These are phyloP conservation scores for Penicillium decumbens DNA, from an alignment of 2,329 filamentous ascomycete species.

Conservation along the genomic window DNA sequence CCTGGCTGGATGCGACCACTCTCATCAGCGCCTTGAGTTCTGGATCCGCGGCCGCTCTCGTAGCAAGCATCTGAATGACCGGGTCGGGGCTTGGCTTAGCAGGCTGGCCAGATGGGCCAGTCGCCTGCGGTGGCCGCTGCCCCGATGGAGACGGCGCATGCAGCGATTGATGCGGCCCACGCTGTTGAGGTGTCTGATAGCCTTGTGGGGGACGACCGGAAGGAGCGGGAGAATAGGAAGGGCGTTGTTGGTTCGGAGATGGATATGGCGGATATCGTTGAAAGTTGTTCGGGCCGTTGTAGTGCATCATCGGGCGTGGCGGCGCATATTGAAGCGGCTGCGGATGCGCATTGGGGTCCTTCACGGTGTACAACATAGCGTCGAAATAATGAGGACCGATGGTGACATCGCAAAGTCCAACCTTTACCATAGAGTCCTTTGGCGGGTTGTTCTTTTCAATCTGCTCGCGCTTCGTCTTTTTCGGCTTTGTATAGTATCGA, in stretches of 20 bases:
- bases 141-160: slow-evolving; percentile 18
- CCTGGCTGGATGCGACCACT: slow-evolving; percentile 48
- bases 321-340: slow-evolving; percentile 35
- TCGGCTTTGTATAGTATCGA: slow-evolving; percentile 56
- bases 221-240: slow-evolving; percentile 26
- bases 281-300: slow-evolving; percentile 39
- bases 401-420: slow-evolving; percentile 56
- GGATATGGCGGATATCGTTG: slow-evolving; percentile 42
- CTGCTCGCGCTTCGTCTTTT: slow-evolving; percentile 51
- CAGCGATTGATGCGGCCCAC: slow-evolving; percentile 17
- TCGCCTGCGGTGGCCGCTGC: slow-evolving; percentile 26
- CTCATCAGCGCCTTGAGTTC: slow-evolving; percentile 50
- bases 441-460: slow-evolving; percentile 46
- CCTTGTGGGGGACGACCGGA: slow-evolving; percentile 26
- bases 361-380: slow-evolving; percentile 53
- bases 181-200: slow-evolving; percentile 24
- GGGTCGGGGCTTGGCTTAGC: slow-evolving; percentile 47
- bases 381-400: slow-evolving; percentile 62
- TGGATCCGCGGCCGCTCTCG: slow-evolving; percentile 46
- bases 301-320: slow-evolving; percentile 43
- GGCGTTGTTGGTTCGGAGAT: slow-evolving; percentile 32
- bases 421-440: slow-evolving; percentile 50
- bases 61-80: slow-evolving; percentile 52
- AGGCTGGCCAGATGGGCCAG: slow-evolving; percentile 31
- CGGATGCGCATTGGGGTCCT: slow-evolving; percentile 43